Conservation (phyloP, 495 filamentous ascomycete genomes). For the Hypoxylon crocopeplum region DNA sequence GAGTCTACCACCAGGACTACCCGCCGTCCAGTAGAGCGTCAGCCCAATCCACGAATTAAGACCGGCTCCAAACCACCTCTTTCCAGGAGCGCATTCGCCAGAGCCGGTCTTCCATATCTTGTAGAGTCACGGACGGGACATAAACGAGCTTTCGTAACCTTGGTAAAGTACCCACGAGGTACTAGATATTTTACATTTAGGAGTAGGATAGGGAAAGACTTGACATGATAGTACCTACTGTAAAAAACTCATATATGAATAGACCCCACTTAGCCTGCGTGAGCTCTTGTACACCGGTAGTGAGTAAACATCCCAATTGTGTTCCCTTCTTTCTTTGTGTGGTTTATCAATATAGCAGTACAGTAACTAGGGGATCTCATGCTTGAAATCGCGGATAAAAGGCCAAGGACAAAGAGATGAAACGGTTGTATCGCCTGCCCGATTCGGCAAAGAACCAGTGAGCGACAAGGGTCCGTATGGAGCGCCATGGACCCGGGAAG, state of each 20-base stretch:
- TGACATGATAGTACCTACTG: too few relatives aligned
- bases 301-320: too few relatives aligned
- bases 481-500: slow-evolving; percentile 10
- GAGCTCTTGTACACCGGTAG: too few relatives aligned
- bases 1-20: neutral
- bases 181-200: slow-evolving; percentile 35
- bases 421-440: slow-evolving; percentile 18
- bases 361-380: neutral
- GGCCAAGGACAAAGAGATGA: neutral
- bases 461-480: slow-evolving; percentile 12
- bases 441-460: slow-evolving; percentile 8
- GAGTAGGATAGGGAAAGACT: neutral
- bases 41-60: slow-evolving; percentile 27
- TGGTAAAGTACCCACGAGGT: slow-evolving; percentile 6
- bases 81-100: slow-evolving; percentile 30
- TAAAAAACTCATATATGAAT: too few relatives aligned
- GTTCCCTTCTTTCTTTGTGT: too few relatives aligned
- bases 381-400: neutral
- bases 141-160: neutral
- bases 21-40: neutral
- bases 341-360: too few relatives aligned
- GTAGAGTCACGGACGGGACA: neutral
- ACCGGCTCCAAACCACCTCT: slow-evolving; percentile 38
- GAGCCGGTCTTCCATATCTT: neutral
- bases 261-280: too few relatives aligned